phyloP scores from a whole-genome alignment of 2,329 filamentous ascomycete genomes.

The Drechslera avenae region DNA sequence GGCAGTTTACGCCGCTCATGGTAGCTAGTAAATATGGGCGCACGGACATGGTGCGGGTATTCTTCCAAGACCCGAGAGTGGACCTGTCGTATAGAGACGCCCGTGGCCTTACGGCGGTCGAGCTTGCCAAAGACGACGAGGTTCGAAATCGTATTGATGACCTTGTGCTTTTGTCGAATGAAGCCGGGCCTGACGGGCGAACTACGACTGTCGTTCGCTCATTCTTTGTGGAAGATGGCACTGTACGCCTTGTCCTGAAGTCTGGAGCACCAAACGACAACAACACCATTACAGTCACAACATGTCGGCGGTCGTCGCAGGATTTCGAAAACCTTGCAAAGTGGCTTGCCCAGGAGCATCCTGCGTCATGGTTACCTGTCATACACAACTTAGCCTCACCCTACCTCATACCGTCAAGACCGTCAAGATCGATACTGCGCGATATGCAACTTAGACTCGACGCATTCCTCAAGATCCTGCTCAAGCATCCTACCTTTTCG shows the following conservation, averaged over 20 bases:
- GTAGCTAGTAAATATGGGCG: conserved; percentile 97
- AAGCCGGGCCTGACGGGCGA: conserved; percentile 72
- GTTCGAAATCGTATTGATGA: conserved; percentile 97
- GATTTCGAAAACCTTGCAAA: conserved; percentile 92
- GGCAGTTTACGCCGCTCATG: conserved; percentile 94
- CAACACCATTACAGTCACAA: conserved; percentile 89
- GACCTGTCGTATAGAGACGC: conserved; percentile 83
- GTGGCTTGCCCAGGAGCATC: conserved; percentile 85
- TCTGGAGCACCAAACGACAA: conserved; percentile 84
- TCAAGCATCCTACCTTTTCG: conserved; percentile 88
- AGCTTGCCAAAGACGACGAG: conserved; percentile 97
- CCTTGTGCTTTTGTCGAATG: conserved; percentile 75
- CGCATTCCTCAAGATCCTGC: conserved; percentile 82
- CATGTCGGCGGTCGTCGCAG: conserved; percentile 80
- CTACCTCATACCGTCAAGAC: conserved; percentile 91
- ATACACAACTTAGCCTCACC: conserved; percentile 80
- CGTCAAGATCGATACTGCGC: conserved; percentile 82
- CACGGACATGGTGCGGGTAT: conserved; percentile 85
- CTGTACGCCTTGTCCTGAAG: conserved; percentile 89
- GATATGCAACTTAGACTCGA: conserved; percentile 88
- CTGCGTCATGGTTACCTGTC: conserved; percentile 90
- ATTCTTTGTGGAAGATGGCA: conserved; percentile 96
- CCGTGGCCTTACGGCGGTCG: conserved; percentile 88
- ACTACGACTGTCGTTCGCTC: conserved; percentile 93
- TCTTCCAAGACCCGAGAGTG: conserved; percentile 87